Base-by-base conservation (phyloP, 1,284 basidiomycete species). In the Puccinia hordei region DNA sequence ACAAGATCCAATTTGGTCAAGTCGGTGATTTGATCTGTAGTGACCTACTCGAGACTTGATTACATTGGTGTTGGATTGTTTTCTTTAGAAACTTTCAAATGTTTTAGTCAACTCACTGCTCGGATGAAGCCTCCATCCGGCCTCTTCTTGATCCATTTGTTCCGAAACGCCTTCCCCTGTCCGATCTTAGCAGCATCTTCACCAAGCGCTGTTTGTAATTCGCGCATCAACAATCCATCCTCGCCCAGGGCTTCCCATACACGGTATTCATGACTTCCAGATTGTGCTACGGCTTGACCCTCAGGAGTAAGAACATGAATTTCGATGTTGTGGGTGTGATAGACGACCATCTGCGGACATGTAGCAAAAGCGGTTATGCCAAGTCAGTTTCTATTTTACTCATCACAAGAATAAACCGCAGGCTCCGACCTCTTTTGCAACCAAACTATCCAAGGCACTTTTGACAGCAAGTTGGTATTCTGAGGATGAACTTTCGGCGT, bases 151-250 rank as follows among this genome's bases (percentile, higher is more conserved):
- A 98, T 94, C 95, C 97, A 99, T 83, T 93, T 93, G 85, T 93
- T 96, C 88, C 95, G 97, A 90, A 99, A 98, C 30, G 96, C 97
- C 82, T 93, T 90, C 38, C 92, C 92, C 86, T 99, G 97, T 2
- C 97, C 97, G 82, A 85, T 83, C 82, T 85, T 85, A 69, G 85
- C 84, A 27, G 82, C 82, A 49, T 85, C 85, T 5, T 84, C 84
- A 9, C 85, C 85, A n/a, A 86, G n/a, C 2, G 38, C 51, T 2
- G 41, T 53, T 68, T 80, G 61, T 12, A 80, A 53, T 35, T 73
- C 71, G n/a, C 38, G 46, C 61, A 80, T 66, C 38, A 65, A 51
- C 41, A 71, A 49, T 19, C 68, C 68, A 22, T 51, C 24, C 15
- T 80, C 57, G 15, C 68, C 66, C 22, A 80, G 33, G 46, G 55